Base-by-base conservation (phyloP, 1,139 yeast species). In the Yamadazyma oceani region DNA sequence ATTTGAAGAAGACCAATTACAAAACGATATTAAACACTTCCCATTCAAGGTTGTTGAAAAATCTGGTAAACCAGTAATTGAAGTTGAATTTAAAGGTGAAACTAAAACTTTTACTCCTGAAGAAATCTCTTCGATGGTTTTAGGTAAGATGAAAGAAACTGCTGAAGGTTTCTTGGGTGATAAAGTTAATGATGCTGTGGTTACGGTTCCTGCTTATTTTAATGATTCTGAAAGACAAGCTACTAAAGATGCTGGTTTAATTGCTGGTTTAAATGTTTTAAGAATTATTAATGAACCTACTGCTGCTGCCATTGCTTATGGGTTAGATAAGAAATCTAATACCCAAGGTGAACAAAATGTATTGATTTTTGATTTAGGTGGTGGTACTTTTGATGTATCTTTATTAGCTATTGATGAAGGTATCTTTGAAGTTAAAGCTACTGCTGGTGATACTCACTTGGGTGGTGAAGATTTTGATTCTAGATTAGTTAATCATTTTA, bases 311-410 rank as follows among this genome's bases (percentile, higher is more conserved):
- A 75, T 75, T 61, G 81, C 81, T 39, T 75, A 75, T 60, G 81
- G 81, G 58, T 68, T 75, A 53, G 82, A 80, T 64, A 84, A 85
- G 69, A 85, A 85, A 37, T 81, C 82, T 50, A 73, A 73, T 53
- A 78, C 51, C 5, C 88, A 82, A 33, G 42, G 43, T 19, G 72
- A 67, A 70, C 87, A 87, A 75, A 82, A 87, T 62, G 94, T 89
- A 41, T 78, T 89, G 62, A 88, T 89, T 58, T 89, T 88, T 69
- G 97, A 89, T 69, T 77, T 89, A 60, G 97, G 97, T 80, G 97
- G 97, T 75, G 97, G 97, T 79, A 89, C 97, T 58, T 89, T 89
- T 69, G 97, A 89, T 85, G 97, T 89, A 39, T 89, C 97, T 26
- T 76, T 89, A 53, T 77, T 89, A 55, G 83, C 92, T 38, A 89